These are phyloP conservation scores for Tolypocladium endophyticum DNA, from an alignment of 2,329 filamentous ascomycete genomes.

Conservation along the genomic window DNA sequence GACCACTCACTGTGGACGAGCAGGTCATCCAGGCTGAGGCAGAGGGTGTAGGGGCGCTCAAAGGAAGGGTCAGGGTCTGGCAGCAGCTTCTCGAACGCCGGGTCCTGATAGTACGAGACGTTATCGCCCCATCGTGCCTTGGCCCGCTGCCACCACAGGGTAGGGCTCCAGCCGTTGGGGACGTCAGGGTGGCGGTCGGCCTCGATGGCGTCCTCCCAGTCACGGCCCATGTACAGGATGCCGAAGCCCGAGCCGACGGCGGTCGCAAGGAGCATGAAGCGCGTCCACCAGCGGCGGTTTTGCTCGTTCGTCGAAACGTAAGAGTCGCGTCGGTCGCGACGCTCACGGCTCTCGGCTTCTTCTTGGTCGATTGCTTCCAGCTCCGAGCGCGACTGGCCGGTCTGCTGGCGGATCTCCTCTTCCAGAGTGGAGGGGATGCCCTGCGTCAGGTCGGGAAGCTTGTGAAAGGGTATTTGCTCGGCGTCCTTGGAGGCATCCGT, in stretches of 20 bases:
- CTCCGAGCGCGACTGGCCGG: constrained; percentile 19
- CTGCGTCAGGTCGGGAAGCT: constrained; percentile 83
- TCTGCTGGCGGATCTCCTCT: constrained; percentile 51
- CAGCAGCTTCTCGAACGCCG: constrained; percentile 85
- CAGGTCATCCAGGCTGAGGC: constrained; percentile 86
- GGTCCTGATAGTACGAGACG: constrained; percentile 89
- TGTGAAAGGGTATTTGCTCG: constrained; percentile 44
- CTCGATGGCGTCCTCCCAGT: constrained; percentile 80
- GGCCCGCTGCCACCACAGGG: constrained; percentile 71
- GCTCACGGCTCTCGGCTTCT: constrained; percentile 18
- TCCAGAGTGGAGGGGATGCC: constrained; percentile 88
- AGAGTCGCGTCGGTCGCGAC: constrained; percentile 47
- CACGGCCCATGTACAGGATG: constrained; percentile 68
- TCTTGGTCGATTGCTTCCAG: constrained; percentile 27
- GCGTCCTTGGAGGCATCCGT: constrained; percentile 16
- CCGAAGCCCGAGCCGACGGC: constrained; percentile 45
- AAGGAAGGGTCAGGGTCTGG: constrained; percentile 71
- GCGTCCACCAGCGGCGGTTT: constrained; percentile 65
- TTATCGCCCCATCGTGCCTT: constrained; percentile 65
- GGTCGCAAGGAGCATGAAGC: constrained; percentile 58
- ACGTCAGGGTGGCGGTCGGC: constrained; percentile 57
- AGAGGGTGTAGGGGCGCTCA: constrained; percentile 82
- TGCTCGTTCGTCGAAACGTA: constrained; percentile 89
- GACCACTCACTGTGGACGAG: constrained; percentile 93
- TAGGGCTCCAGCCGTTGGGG: constrained; percentile 68